Base-by-base conservation (phyloP, 2,329 filamentous ascomycete genomes). In the Chaetomiaceae sp. region DNA sequence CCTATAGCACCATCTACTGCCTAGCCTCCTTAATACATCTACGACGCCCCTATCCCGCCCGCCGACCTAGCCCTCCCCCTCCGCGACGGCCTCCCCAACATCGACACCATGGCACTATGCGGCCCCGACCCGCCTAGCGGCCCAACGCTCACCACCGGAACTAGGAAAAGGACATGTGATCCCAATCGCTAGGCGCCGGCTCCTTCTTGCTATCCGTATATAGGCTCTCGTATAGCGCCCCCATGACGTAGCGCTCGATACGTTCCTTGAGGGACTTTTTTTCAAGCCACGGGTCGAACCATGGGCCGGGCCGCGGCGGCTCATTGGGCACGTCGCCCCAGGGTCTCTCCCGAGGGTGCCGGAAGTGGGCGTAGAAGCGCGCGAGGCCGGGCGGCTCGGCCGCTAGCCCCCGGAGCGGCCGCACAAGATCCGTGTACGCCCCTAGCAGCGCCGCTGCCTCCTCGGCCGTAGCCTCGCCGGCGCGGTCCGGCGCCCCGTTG, bases 211-310 rank as follows among this genome's bases (percentile, higher is more conserved):
- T n/a, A 21, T 38, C 33, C 23, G 34, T 34, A 29, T 38, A 38
- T 7, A 40, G 25, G 34, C 25, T 40, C 16, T 48, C 33, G 45
- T 48, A 48, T n/a, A 33, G 45, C 10, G n/a, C 45, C 13, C 45
- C 45, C 45, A 48, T 48, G 23, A 48, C 44, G n/a, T 38, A 47
- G n/a, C 34, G n/a, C 34, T 48, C 45, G 34, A 30, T 14, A 14
- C 45, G 33, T 38, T 48, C 33, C 25, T 38, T 48, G 27, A 49
- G 37, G 18, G 18, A 27, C 29, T 27, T 33, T 27, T 25, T 49
- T 8, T 48, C n/a, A 30, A 48, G 16, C 34, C n/a, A 32, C 34
- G 44, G 34, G 33, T 37, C 34, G 16, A 25, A 29, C 44, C 44
- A 47, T 23, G 33, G 32, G 32, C 44, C 34, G 38, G 21, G 20